Evolutionary conservation across 148 eudicot genomes (phyloP).

Genomic region (Camellia sinensis): DNA sequence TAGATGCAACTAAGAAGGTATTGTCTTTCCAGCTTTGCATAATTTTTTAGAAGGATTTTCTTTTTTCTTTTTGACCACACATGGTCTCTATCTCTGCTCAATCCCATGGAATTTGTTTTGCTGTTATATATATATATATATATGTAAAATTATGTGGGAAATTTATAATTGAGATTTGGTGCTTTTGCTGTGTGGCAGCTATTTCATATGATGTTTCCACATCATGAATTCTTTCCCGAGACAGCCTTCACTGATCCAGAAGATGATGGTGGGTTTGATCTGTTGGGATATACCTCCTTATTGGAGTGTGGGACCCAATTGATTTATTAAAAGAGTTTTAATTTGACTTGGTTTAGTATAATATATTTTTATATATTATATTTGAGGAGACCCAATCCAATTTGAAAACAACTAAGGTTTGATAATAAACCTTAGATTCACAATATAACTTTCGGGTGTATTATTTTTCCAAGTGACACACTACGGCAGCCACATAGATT

Average conservation of each 20-base stretch:
- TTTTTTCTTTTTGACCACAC: background rate
- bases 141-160: too few species aligned
- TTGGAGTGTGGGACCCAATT: too few species aligned
- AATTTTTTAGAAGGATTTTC: background rate
- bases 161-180: background rate
- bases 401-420: too few species aligned
- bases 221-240: conserved; percentile 60
- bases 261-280: conserved; percentile 32
- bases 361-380: too few species aligned
- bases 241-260: conserved; percentile 30
- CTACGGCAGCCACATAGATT: too few species aligned
- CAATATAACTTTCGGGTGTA: too few species aligned
- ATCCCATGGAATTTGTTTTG: background rate
- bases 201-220: conserved; percentile 64
- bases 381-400: too few species aligned
- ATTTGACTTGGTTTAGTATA: too few species aligned
- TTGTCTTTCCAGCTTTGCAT: background rate
- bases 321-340: too few species aligned
- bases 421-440: too few species aligned
- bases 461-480: too few species aligned
- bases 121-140: background rate
- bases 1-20: conserved; percentile 58
- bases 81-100: background rate
- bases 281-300: too few species aligned
- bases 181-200: conserved; percentile 41